Evolutionary conservation across 2,329 filamentous ascomycete genomes (phyloP), one percentile per base, ranked within the genome.

Genomic region (Ascochyta viciae-villosae): DNA sequence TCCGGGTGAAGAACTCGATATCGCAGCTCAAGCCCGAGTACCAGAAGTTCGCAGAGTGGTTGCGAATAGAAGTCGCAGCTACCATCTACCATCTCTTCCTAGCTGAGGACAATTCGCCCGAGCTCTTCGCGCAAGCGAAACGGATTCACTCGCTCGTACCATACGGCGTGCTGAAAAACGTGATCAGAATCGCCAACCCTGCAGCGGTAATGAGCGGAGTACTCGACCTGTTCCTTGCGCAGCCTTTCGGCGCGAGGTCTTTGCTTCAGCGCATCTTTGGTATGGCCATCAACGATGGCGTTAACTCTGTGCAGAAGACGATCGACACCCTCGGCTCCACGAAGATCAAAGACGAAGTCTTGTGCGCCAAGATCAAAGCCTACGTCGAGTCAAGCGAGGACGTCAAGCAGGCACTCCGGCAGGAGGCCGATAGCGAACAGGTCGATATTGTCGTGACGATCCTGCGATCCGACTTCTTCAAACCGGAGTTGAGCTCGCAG

Each of bases 1-100:
- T 99, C 75, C 90, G 90, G 68, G 88, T 92, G 52, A 98, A 98
- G 79, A 83, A 91, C 57, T 92, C 85, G 4, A 94, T 99, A 49
- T 85, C 87, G 61, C 92, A 97, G 65, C 83, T 99, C 49, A 96
- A 91, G 70, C 89, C 96, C 10, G 93, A 98, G 74, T 98, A 98
- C 75, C 91, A 95, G 71, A 99, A 98, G 74, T 98, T 99, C 73
- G 94, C 94, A 16, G 95, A 99, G 76, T 99, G 95, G 95, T 81
- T 98, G 46, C 89, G 95, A 35, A 99, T 99, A 70, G 95, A 99
- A 78, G 89, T 99, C 44, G 95, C 95, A 23, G 95, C 95, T 37
- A 97, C 95, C 22, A 87, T 98, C 56, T 99, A 99, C 73, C 95
- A 99, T 75, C 82, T 99, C 31, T 99, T 99, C 82, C 83, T 99